Percentiles rank a stretch among this genome's conserved stretches.
Conservation (phyloP, 2,329 filamentous ascomycete species). For the Fusarium denticulatum region DNA sequence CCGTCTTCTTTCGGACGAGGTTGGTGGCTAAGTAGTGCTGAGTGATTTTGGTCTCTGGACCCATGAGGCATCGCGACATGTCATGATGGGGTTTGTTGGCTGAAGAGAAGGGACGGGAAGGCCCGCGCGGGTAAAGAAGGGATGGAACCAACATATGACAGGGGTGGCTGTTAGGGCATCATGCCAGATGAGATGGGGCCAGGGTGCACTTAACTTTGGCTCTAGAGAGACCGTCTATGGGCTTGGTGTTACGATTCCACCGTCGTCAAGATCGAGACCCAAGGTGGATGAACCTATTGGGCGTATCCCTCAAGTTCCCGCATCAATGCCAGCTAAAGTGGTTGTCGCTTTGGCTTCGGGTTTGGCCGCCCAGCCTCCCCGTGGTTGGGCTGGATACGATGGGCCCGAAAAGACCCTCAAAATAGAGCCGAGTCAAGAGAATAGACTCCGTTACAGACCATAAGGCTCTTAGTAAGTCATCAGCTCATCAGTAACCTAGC, state of each 20-base stretch:
- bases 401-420: not conserved
- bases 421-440: not conserved
- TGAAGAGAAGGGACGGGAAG: slow-evolving; percentile 34
- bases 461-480: not conserved
- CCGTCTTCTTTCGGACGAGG: not conserved
- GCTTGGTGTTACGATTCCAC: not conserved
- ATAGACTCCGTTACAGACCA: too few species aligned
- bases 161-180: slow-evolving; percentile 8
- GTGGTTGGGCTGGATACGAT: not conserved
- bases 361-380: not conserved
- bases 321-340: not conserved
- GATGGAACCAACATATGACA: slow-evolving; percentile 29
- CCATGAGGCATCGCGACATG: slow-evolving; percentile 7
- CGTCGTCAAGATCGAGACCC: not conserved
- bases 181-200: not conserved
- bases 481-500: not conserved
- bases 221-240: not conserved
- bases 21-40: not conserved
- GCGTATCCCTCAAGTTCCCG: not conserved
- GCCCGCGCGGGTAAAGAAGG: slow-evolving; percentile 31
- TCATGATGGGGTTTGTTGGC: not conserved
- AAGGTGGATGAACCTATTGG: not conserved
- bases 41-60: not conserved
- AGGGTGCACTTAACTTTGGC: not conserved
- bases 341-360: not conserved